Base-by-base conservation (phyloP, 2,329 filamentous ascomycete genomes). In the Diaporthe sp. region DNA sequence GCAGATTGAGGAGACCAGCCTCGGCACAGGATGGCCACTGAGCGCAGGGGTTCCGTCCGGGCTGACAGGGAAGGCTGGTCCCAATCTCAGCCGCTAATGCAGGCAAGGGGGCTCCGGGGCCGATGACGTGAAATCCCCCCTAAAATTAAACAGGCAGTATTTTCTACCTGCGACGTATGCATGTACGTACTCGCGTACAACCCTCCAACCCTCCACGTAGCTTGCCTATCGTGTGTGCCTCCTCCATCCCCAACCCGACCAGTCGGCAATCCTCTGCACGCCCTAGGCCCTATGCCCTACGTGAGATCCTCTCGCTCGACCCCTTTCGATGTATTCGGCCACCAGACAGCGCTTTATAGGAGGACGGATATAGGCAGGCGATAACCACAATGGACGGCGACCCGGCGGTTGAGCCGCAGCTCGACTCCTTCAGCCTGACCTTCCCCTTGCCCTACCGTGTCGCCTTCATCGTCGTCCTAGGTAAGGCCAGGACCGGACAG, bases 361-460 rank as follows among this genome's bases (percentile, higher is more conserved):
- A 76, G 68, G 75, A 76, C 51, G 65, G 65, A 69, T 31, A 69
- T 69, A 69, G 65, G 69, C 44, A 76, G 72, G 75, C 70, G 75
- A 77, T 6, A 34, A 34, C 68, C 79, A 80, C 82, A 82, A 94
- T 94, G 93, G 93, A 94, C 86, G 92, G 91, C 86, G 93, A 94
- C 87, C 91, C 92, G 77, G 90, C 91, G 80, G 92, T 94, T 80
- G 92, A 94, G 86, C 83, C 88, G 77, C 85, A 88, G 86, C 91
- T 98, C 84, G 96, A 98, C 89, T 90, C 91, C 84, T 97, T 98
- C 88, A 96, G 94, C 89, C 88, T 94, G 82, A 89, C 94, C 78
- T 93, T 98, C 79, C 97, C 96, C 71, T 88, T 98, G 77, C 96
- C 97, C 58, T 98, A 96, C 84, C 93, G 96, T 79, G 92, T 98